phyloP scores from a whole-genome alignment of 306 rosid species.

The Aeschynomene evenia region DNA sequence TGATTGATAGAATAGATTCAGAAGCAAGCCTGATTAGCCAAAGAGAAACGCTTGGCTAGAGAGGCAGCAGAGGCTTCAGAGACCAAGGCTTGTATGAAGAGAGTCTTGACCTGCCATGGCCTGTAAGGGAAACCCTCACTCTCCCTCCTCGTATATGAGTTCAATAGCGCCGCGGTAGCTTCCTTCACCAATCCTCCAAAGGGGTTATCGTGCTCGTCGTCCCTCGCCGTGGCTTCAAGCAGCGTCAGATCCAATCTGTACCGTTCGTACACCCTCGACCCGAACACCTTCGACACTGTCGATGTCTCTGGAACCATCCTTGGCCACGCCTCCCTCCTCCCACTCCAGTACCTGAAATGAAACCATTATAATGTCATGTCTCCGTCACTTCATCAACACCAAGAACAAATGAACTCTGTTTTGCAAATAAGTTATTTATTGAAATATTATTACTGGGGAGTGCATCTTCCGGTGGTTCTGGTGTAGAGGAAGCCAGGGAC shows the following conservation, averaged over 20 bases:
- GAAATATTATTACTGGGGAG: slow-evolving; percentile 64
- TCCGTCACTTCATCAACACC: neutral
- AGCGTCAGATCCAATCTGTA: slow-evolving; percentile 77
- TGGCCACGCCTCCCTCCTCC: slow-evolving; percentile 79
- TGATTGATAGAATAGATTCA: slow-evolving; percentile 10
- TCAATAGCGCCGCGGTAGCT: slow-evolving; percentile 69
- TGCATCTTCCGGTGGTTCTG: slow-evolving; percentile 70
- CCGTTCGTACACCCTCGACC: slow-evolving; percentile 67
- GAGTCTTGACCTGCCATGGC: slow-evolving; percentile 90
- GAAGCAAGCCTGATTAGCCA: slow-evolving; percentile 65
- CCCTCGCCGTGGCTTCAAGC: slow-evolving; percentile 62
- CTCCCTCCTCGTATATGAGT: slow-evolving; percentile 63
- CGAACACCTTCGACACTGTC: slow-evolving; percentile 74
- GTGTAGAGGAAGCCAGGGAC: slow-evolving; percentile 69
- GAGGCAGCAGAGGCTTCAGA: slow-evolving; percentile 56
- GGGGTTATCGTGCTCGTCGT: slow-evolving; percentile 47
- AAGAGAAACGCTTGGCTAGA: slow-evolving; percentile 55
- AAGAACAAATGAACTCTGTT: neutral
- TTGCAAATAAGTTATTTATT: too few relatives aligned
- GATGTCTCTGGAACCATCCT: slow-evolving; percentile 82
- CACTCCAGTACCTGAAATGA: slow-evolving; percentile 66
- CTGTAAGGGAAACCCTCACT: slow-evolving; percentile 52
- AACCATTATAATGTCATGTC: neutral
- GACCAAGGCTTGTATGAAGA: slow-evolving; percentile 68
- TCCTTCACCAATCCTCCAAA: slow-evolving; percentile 69